phyloP scores from a whole-genome alignment of 148 eudicot species.

The Camellia japonica region DNA sequence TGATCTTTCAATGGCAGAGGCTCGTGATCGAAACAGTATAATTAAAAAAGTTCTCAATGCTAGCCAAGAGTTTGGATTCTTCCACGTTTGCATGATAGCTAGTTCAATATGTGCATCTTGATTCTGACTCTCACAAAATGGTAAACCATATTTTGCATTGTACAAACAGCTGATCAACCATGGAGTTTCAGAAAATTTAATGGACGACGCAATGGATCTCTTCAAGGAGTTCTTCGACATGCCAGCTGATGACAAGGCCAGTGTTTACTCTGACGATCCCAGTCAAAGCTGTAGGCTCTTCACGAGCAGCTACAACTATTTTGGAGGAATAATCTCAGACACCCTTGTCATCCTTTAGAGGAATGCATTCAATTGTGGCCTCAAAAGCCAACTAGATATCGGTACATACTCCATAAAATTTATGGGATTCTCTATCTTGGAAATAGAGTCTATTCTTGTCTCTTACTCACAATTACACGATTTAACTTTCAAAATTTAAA shows the following conservation, averaged over 20 bases:
- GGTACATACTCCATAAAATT: constrained; percentile 17
- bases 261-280: constrained; percentile 28
- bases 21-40: background rate
- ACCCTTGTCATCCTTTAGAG: constrained; percentile 31
- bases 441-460: too few species aligned
- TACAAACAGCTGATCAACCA: constrained; percentile 41
- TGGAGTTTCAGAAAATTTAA: constrained; percentile 32
- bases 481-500: too few species aligned
- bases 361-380: constrained; percentile 42
- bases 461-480: too few species aligned
- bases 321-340: constrained; percentile 45
- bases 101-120: background rate
- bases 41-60: constrained; percentile 33
- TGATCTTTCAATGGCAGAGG: constrained; percentile 28
- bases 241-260: constrained; percentile 35
- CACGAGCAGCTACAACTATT: constrained; percentile 38
- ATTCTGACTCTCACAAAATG: background rate
- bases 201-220: constrained; percentile 29
- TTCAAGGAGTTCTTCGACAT: constrained; percentile 38
- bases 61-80: constrained; percentile 32
- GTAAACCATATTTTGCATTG: background rate
- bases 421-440: background rate
- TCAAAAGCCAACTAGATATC: constrained; percentile 40
- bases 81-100: constrained; percentile 29
- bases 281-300: constrained; percentile 31